Evolutionary conservation across 1,284 basidiomycete genomes (phyloP).

Genomic region (Ceratobasidium sp.): DNA sequence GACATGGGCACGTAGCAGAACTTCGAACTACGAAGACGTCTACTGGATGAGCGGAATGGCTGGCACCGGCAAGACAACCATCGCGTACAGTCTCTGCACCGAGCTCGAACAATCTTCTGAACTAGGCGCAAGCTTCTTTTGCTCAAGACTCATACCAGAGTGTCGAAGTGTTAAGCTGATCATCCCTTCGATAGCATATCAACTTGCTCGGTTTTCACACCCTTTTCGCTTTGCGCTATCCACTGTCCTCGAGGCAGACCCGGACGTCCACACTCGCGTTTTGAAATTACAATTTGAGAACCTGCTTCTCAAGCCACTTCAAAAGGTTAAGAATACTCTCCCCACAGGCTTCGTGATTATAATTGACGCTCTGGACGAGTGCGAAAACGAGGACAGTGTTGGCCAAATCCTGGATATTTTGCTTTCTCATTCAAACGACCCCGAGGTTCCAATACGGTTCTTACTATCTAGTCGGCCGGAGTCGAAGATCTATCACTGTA

Average conservation of each 20-base stretch:
- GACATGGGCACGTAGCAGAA: background rate
- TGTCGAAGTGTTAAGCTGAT: background rate
- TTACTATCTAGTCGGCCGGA: constrained; percentile 12
- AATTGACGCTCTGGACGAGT: constrained; percentile 31
- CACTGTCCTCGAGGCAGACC: background rate
- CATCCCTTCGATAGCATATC: constrained; percentile 12
- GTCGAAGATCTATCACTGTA: background rate
- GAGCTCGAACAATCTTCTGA: background rate
- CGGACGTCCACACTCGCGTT: background rate
- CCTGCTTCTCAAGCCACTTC: background rate
- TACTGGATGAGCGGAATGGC: constrained; percentile 26
- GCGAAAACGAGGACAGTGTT: background rate
- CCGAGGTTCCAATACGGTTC: background rate
- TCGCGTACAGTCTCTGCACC: constrained; percentile 24
- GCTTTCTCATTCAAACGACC: background rate
- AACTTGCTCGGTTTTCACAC: constrained; percentile 7
- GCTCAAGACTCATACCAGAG: background rate
- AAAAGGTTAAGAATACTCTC: background rate
- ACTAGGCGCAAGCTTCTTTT: constrained; percentile 22
- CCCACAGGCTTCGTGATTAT: background rate
- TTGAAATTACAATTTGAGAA: background rate
- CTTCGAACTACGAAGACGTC: background rate
- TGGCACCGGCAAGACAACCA: constrained; percentile 10
- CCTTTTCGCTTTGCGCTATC: background rate
- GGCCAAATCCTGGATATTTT: background rate